phyloP scores from a whole-genome alignment of 306 rosid species.

The Senna tora region DNA sequence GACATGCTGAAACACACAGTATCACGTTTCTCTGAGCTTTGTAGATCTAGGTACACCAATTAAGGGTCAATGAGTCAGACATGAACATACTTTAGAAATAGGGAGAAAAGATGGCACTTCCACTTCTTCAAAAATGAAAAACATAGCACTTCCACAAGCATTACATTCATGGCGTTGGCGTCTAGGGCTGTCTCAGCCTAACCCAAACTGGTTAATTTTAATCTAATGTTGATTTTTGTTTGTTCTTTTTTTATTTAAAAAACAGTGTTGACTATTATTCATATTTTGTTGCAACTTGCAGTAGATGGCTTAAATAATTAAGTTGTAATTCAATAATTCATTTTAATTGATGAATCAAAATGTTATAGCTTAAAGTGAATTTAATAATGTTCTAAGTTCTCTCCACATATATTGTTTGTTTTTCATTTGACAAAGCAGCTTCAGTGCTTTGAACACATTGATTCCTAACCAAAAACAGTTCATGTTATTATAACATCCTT shows the following conservation, averaged over 20 bases:
- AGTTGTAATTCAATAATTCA: neutral
- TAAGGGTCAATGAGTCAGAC: conserved; percentile 34
- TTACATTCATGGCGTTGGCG: neutral
- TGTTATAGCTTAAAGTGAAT: neutral
- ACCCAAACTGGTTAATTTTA: conserved; percentile 13
- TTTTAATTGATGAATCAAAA: neutral
- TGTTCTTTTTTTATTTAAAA: neutral
- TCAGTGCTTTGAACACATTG: neutral
- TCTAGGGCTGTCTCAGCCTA: conserved; percentile 1
- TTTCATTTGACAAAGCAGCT: neutral
- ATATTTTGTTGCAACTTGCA: neutral
- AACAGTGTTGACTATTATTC: neutral
- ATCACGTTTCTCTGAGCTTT: conserved; percentile 94
- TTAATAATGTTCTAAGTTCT: neutral
- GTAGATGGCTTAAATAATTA: neutral
- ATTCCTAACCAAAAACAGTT: neutral
- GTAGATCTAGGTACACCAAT: conserved; percentile 64
- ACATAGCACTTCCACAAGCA: neutral
- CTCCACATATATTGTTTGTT: neutral
- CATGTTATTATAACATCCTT: neutral
- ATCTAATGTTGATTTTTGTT: neutral
- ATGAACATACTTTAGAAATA: neutral
- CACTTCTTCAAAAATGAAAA: conserved; percentile 4
- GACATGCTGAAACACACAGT: conserved; percentile 69
- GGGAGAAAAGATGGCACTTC: neutral